Evolutionary conservation across 305 asterid species (phyloP), one percentile per base, ranked within the genome.

Genomic region (Ajuga reptans): DNA sequence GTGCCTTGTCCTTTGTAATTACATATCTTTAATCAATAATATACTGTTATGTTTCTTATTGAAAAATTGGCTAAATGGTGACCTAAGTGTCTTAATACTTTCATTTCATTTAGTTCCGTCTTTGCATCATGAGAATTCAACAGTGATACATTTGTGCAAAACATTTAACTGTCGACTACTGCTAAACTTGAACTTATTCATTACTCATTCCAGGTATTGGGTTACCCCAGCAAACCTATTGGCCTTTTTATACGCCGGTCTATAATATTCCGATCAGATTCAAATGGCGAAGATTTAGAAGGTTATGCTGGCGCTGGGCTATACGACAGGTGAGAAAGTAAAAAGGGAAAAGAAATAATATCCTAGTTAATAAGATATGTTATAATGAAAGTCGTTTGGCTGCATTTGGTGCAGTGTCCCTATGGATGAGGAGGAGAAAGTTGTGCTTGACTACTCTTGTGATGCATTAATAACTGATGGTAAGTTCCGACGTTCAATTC

Each of bases 281-380:
- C 99, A 45, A 94, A 94, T 77, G 99, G 99, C 37, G 99, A 94
- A 82, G 99, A 94, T 86, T 86, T 94, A 29, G 99, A 91, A 84
- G 99, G 99, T 66, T 94, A 94, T 83, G 99, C 98, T 18, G 98
- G 98, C 47, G 99, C 99, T 29, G 99, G 99, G 54, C 98, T 94
- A 68, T 94, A 94, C 31, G 99, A 94, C 64, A 94, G 98, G 99
- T 94, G 79, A 72, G 36, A 5, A 5, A 4, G 4, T 3, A 5
- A 10, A 5, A 10, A 3, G 17, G 8, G 15, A 46, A 5, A 15
- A 6, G 9, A 43, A 63, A 29, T 2, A 53, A 51, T 64, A 27
- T 29, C 60, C 60, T 36, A 50, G 31, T 64, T 33, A 21, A 0
- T 18, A n/a, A n/a, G n/a, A n/a, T n/a, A n/a, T n/a, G 42, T 21